Conservation (phyloP, 2,329 filamentous ascomycete genomes). For the Colletotrichum spaethianum region DNA sequence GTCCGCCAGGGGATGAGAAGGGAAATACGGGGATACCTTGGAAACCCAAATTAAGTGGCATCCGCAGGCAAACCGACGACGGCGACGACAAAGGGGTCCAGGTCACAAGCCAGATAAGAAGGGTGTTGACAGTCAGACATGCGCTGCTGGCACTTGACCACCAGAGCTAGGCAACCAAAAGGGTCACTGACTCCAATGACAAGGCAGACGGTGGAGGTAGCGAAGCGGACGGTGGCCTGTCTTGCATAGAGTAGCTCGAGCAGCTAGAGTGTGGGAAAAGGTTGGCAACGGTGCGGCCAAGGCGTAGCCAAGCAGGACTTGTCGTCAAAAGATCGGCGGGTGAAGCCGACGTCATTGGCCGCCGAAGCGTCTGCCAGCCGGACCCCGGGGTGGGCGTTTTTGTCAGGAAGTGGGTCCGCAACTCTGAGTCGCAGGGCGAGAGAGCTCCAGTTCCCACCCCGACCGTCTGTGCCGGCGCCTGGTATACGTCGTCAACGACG, state of each 20-base stretch:
- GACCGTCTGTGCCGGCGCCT: background rate
- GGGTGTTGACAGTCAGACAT: constrained; percentile 7
- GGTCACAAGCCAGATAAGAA: constrained; percentile 19
- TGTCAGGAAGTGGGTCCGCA: constrained; percentile 10
- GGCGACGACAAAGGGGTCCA: background rate
- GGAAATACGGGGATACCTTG: constrained; percentile 10
- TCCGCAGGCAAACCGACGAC: constrained; percentile 7
- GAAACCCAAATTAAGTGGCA: background rate
- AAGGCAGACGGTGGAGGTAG: constrained; percentile 20
- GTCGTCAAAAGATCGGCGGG: constrained; percentile 42
- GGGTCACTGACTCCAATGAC: background rate
- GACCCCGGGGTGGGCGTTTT: constrained; percentile 37
- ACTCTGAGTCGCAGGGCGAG: background rate
- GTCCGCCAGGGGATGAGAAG: constrained; percentile 8
- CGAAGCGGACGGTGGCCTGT: background rate
- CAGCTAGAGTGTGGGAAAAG: background rate
- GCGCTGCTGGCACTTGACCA: constrained; percentile 32
- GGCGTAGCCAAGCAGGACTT: constrained; percentile 35
- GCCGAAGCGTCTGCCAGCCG: constrained; percentile 38
- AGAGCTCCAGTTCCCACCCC: background rate
- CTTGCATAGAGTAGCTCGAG: constrained; percentile 9
- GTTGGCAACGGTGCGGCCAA: constrained; percentile 33
- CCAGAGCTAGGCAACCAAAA: background rate
- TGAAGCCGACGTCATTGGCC: constrained; percentile 40
- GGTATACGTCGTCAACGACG: background rate